These are phyloP conservation scores for Citrullus amarus DNA, from an alignment of 306 rosid genomes.

Conservation along the genomic window DNA sequence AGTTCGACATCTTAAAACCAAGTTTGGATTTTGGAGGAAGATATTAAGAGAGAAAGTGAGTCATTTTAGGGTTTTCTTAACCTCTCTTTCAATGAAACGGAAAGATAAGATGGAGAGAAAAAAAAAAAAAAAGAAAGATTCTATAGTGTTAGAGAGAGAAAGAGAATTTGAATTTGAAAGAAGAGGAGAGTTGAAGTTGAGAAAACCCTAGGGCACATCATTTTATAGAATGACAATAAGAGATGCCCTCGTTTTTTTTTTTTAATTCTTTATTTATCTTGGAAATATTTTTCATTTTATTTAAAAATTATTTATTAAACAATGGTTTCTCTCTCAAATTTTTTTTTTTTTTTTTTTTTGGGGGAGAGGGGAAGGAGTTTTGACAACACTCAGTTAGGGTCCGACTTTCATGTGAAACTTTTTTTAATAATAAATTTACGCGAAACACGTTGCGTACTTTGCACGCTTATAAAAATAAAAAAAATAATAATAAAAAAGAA, in stretches of 20 bases:
- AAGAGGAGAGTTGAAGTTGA: neutral
- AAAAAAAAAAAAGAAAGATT: too few species aligned
- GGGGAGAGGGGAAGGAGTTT: too few species aligned
- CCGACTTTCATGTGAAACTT: too few species aligned
- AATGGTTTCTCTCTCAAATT: too few species aligned
- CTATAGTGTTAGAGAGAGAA: neutral
- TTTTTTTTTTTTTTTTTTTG: too few species aligned
- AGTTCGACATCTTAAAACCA: neutral
- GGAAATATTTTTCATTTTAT: neutral
- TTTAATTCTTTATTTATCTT: neutral
- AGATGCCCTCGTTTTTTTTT: neutral
- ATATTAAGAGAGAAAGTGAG: neutral
- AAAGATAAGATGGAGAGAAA: neutral
- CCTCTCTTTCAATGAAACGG: neutral
- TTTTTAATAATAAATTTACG: too few species aligned
- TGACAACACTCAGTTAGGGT: too few species aligned
- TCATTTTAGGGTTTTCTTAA: neutral
- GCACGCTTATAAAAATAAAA: too few species aligned
- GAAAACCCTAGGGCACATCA: slow-evolving; percentile 11
- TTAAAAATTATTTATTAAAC: neutral
- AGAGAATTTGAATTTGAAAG: neutral
- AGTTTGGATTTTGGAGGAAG: neutral
- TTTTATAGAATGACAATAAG: neutral
- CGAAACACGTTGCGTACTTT: too few species aligned
- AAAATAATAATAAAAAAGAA: too few species aligned